These are phyloP conservation scores for Aspergillus sclerotioniger DNA, from an alignment of 495 filamentous ascomycete genomes.

Conservation along the genomic window DNA sequence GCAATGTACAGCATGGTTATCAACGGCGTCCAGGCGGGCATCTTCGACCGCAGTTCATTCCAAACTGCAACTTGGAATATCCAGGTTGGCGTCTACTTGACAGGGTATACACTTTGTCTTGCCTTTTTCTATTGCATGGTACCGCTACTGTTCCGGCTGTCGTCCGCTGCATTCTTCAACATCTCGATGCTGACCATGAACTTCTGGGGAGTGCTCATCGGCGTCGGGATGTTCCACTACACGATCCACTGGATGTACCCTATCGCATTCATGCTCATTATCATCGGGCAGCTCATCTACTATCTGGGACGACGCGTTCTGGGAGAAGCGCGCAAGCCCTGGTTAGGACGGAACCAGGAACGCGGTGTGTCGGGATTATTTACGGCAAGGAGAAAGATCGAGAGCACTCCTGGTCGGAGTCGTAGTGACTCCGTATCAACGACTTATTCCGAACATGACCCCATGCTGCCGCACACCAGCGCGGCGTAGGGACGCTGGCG, in stretches of 20 bases:
- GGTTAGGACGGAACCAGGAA: constrained; percentile 85
- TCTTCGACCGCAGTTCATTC: constrained; percentile 82
- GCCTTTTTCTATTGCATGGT: constrained; percentile 82
- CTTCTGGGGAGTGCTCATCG: constrained; percentile 95
- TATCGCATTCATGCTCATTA: constrained; percentile 88
- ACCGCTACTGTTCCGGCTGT: constrained; percentile 83
- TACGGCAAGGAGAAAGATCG: constrained; percentile 79
- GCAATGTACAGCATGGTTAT: constrained; percentile 87
- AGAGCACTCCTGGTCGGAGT: constrained; percentile 26
- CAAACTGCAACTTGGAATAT: constrained; percentile 61
- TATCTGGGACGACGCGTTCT: constrained; percentile 71
- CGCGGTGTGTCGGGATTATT: constrained; percentile 76
- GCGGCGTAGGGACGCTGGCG: too few species aligned
- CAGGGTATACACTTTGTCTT: constrained; percentile 82
- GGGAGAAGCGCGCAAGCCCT: constrained; percentile 92
- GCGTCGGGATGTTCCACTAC: constrained; percentile 78
- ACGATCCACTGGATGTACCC: constrained; percentile 88
- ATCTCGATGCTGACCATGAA: constrained; percentile 91
- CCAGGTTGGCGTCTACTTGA: constrained; percentile 73
- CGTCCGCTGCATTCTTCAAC: constrained; percentile 92
- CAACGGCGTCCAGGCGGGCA: constrained; percentile 84
- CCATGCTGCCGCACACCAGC: neutral
- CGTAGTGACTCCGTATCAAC: neutral
- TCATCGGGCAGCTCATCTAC: constrained; percentile 78
- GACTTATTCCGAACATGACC: neutral